phyloP scores from a whole-genome alignment of 2,329 filamentous ascomycete species.

The Pseudofabraea citricarpa region DNA sequence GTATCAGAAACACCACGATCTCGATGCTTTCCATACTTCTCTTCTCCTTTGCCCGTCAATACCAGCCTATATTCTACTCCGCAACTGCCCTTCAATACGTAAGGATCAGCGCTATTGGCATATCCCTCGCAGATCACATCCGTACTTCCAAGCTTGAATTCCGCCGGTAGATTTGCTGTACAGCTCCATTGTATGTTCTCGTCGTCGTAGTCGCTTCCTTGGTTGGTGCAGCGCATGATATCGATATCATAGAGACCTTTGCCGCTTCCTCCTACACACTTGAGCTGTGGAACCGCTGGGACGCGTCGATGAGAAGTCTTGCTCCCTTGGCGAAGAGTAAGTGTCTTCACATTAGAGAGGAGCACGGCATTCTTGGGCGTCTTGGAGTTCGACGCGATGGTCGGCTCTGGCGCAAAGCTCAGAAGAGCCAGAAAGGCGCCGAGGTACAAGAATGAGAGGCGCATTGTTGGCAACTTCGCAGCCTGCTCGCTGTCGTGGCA shows the following conservation, averaged over 20 bases:
- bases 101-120: slow-evolving; percentile 67
- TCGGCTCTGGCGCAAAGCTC: slow-evolving; percentile 23
- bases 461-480: slow-evolving; percentile 5
- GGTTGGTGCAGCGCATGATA: slow-evolving; percentile 84
- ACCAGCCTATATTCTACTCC: slow-evolving; percentile 83
- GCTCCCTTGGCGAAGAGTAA: slow-evolving; percentile 68
- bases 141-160: slow-evolving; percentile 71
- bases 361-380: slow-evolving; percentile 44
- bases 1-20: slow-evolving; percentile 14
- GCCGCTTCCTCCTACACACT: slow-evolving; percentile 63
- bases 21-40: slow-evolving; percentile 49
- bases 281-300: slow-evolving; percentile 70
- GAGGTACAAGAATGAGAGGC: slow-evolving; percentile 17
- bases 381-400: slow-evolving; percentile 10
- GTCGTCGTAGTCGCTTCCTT: slow-evolving; percentile 70
- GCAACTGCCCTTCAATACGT: slow-evolving; percentile 87
- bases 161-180: slow-evolving; percentile 54
- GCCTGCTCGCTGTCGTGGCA: neutral
- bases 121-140: slow-evolving; percentile 95
- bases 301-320: slow-evolving; percentile 74
- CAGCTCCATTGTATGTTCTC: slow-evolving; percentile 93
- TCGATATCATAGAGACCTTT: slow-evolving; percentile 71
- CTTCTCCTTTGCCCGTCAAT: slow-evolving; percentile 72
- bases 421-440: slow-evolving; percentile 18
- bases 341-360: slow-evolving; percentile 64